phyloP scores from a whole-genome alignment of 78 protist species.

The Emiliania huxleyi region DNA sequence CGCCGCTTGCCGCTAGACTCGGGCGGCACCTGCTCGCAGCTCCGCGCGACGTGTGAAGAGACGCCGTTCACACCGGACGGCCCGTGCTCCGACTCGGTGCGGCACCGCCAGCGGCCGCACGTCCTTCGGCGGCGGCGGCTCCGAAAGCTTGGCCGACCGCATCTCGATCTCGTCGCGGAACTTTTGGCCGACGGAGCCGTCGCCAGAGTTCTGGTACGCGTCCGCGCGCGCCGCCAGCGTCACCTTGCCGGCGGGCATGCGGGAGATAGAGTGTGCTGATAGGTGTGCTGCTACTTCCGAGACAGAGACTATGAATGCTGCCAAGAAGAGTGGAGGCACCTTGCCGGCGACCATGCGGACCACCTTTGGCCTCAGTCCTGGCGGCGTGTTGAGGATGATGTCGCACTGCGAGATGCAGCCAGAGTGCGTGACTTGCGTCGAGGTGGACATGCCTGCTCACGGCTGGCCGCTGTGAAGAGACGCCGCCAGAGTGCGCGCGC shows the following conservation, averaged over 20 bases:
- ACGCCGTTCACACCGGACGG: no score
- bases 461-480: no score
- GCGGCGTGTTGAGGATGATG: slow-evolving; percentile 17
- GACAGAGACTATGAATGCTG: no score
- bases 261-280: no score
- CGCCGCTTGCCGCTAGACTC: not conserved
- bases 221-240: slow-evolving; percentile 16
- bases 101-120: not conserved
- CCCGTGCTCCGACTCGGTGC: no score
- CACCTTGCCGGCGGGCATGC: not conserved
- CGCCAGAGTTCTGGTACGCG: not conserved
- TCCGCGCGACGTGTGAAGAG: no score
- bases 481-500: not conserved
- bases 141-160: not conserved
- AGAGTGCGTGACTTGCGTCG: not conserved
- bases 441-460: no score
- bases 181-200: not conserved
- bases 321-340: no score
- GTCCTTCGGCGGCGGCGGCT: not conserved
- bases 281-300: no score
- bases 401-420: not conserved
- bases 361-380: not conserved
- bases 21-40: no score
- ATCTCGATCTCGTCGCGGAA: not conserved
- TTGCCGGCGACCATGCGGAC: no score